phyloP scores from a whole-genome alignment of 441 rosid genomes.

The Adansonia madagascariensis region DNA sequence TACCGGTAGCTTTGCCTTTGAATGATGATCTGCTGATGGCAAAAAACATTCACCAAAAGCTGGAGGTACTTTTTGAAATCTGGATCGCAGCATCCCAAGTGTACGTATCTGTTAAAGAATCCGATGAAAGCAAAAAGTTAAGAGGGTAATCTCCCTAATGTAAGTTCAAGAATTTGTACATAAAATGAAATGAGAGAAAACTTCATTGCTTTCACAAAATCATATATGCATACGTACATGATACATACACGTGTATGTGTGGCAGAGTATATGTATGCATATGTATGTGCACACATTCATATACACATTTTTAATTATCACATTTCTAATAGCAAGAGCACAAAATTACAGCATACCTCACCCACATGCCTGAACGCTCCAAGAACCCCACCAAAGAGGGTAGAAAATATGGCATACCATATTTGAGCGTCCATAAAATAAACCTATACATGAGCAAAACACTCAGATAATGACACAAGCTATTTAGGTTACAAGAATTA shows the following conservation, averaged over 20 bases:
- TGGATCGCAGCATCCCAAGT: constrained; percentile 91
- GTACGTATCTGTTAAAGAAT: constrained; percentile 72
- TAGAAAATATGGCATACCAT: constrained; percentile 95
- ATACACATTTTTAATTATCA: background rate
- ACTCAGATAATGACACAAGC: constrained; percentile 26
- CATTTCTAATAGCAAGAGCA: constrained; percentile 7
- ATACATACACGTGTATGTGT: background rate
- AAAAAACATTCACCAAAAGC: constrained; percentile 65
- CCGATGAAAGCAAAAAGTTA: constrained; percentile 15
- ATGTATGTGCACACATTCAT: background rate
- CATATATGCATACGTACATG: background rate
- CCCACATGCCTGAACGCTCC: constrained; percentile 99
- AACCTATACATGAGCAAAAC: constrained; percentile 52
- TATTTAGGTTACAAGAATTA: background rate
- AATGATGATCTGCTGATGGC: constrained; percentile 48
- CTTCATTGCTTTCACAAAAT: constrained; percentile 13
- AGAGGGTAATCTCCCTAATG: background rate
- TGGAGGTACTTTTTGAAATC: constrained; percentile 70
- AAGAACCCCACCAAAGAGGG: constrained; percentile 90
- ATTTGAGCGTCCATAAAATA: constrained; percentile 97
- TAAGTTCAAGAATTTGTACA: background rate
- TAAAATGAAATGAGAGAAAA: background rate
- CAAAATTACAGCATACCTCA: constrained; percentile 59
- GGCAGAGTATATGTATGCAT: background rate
- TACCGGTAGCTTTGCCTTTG: constrained; percentile 47